A percentile compares a stretch with the other conserved stretches of the same genome.
Evolutionary conservation across 2,329 filamentous ascomycete species (phyloP).

Genomic region (Pseudopithomyces chartarum): DNA sequence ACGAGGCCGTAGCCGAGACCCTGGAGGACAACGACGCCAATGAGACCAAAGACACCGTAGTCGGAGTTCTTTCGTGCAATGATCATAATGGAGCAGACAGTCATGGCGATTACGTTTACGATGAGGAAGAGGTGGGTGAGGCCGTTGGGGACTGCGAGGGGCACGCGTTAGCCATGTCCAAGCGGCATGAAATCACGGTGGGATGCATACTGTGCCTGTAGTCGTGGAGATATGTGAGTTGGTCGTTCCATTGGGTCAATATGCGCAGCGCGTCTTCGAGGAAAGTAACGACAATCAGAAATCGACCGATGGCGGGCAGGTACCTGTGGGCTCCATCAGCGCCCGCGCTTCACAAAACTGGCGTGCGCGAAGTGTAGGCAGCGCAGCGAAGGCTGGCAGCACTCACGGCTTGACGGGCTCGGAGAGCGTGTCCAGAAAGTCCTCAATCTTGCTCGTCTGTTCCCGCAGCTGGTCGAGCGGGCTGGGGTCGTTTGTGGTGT

Average conservation of each 20-base stretch:
- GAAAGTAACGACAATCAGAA: conserved; percentile 98
- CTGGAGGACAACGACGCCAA: conserved; percentile 89
- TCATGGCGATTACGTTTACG: conserved; percentile 87
- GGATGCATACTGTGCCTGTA: conserved; percentile 79
- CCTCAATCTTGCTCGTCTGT: conserved; percentile 98
- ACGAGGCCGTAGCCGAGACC: conserved; percentile 96
- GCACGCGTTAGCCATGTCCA: conserved; percentile 7
- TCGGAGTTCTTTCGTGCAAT: conserved; percentile 92
- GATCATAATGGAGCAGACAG: conserved; percentile 78
- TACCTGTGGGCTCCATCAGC: conserved; percentile 65
- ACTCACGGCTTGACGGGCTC: conserved; percentile 95
- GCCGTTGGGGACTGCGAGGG: conserved; percentile 74
- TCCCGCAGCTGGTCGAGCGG: conserved; percentile 87
- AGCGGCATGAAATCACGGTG: not conserved
- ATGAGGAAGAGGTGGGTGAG: conserved; percentile 93
- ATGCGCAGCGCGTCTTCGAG: conserved; percentile 95
- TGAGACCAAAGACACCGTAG: conserved; percentile 87
- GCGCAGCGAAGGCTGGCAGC: conserved; percentile 7
- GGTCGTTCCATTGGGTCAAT: conserved; percentile 95
- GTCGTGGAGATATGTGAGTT: conserved; percentile 89
- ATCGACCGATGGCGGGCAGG: conserved; percentile 92
- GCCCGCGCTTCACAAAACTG: conserved; percentile 3
- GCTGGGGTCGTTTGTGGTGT: conserved; percentile 69
- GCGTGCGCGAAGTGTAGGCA: conserved; percentile 3
- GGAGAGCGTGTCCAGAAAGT: conserved; percentile 81